Conservation (phyloP, 768 basidiomycete genomes). For the Suillus variegatus region DNA sequence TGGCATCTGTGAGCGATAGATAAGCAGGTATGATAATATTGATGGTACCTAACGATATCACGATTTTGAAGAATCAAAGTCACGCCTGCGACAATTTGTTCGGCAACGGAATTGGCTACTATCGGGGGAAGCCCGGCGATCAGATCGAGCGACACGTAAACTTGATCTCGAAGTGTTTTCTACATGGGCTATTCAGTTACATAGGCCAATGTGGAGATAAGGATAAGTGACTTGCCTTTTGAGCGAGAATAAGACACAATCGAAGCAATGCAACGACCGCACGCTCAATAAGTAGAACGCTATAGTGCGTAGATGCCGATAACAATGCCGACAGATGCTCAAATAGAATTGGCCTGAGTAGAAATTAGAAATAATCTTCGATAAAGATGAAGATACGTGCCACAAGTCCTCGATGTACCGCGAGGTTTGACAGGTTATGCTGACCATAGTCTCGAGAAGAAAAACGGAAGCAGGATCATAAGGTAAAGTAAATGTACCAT, state of each 20-base stretch:
- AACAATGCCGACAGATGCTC: conserved; percentile 88
- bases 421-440: conserved; percentile 76
- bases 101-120: conserved; percentile 83
- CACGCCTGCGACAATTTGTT: conserved; percentile 88
- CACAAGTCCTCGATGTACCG: conserved; percentile 87
- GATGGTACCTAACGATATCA: conserved; percentile 58
- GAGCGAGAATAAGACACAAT: conserved; percentile 80
- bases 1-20: conserved; percentile 13
- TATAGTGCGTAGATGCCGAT: conserved; percentile 76
- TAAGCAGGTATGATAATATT: not conserved
- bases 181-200: conserved; percentile 28
- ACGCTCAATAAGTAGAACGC: conserved; percentile 88
- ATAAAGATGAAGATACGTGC: conserved; percentile 42
- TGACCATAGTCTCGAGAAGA: conserved; percentile 93
- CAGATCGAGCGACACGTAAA: conserved; percentile 92
- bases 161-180: conserved; percentile 87
- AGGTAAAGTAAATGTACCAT: conserved; percentile 59
- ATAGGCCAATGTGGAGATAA: not conserved
- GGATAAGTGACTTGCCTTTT: conserved; percentile 53
- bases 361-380: conserved; percentile 7
- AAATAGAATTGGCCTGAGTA: conserved; percentile 85
- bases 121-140: conserved; percentile 75
- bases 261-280: conserved; percentile 88
- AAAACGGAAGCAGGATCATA: conserved; percentile 97
- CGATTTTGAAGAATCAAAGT: conserved; percentile 76